phyloP scores from a whole-genome alignment of 2,329 filamentous ascomycete genomes.

The Colletotrichum shisoi region DNA sequence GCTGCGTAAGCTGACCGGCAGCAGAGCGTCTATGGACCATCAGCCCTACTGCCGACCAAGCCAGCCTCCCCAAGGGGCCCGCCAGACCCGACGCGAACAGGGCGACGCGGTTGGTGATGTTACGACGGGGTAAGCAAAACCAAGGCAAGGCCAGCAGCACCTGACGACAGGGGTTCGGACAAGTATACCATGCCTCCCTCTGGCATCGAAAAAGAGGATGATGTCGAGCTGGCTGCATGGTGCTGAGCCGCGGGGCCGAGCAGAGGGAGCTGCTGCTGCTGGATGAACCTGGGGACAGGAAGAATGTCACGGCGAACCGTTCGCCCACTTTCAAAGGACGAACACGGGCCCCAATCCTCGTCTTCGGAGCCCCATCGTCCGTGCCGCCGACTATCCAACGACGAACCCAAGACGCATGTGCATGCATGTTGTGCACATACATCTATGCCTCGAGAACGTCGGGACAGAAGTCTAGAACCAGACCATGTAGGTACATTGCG shows the following conservation, averaged over 20 bases:
- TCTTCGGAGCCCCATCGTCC: not conserved
- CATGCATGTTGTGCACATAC: not conserved
- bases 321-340: conserved; percentile 20
- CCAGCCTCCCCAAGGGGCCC: not conserved
- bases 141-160: not conserved
- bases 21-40: not conserved
- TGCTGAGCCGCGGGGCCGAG: too few species aligned
- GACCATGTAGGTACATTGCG: not conserved
- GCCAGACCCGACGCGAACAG: not conserved
- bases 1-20: conserved; percentile 6
- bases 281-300: too few species aligned
- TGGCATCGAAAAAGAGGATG: too few species aligned
- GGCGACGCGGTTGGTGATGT: not conserved
- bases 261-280: too few species aligned
- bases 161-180: not conserved
- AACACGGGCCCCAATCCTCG: not conserved
- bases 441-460: not conserved
- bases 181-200: not conserved
- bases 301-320: too few species aligned
- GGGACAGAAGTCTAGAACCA: not conserved
- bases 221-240: too few species aligned
- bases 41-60: conserved; percentile 10
- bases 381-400: not conserved
- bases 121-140: not conserved
- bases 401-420: not conserved